A percentile compares a stretch with the other conserved stretches of the same genome.
Evolutionary conservation across 2,329 filamentous ascomycete species (phyloP).

Genomic region (Hawksworthiomyces lignivorus): DNA sequence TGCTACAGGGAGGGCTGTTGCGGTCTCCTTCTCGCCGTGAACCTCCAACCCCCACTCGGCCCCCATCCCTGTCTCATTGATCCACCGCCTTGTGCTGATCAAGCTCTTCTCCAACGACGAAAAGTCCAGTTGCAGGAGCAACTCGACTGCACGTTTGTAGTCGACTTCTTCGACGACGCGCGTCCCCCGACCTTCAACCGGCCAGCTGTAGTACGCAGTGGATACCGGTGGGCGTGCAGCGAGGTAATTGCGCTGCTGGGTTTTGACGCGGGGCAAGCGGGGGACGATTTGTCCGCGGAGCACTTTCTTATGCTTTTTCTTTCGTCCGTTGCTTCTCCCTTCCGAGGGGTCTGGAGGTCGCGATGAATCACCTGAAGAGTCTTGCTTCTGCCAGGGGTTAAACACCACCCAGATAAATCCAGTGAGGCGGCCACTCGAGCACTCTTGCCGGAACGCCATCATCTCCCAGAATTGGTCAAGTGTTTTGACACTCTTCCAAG

Average conservation of each 20-base stretch:
- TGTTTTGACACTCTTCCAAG: conserved; percentile 76
- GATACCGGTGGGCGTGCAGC: conserved; percentile 40
- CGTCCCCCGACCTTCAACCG: conserved; percentile 51
- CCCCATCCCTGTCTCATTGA: conserved; percentile 54
- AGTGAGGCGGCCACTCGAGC: conserved; percentile 82
- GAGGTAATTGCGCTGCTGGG: conserved; percentile 41
- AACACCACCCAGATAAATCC: conserved; percentile 94
- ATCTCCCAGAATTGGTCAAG: conserved; percentile 97
- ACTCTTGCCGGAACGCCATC: conserved; percentile 95
- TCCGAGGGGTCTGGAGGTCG: too few relatives aligned
- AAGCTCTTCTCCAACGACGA: conserved; percentile 53
- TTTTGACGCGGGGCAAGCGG: conserved; percentile 59
- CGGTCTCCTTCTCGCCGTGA: conserved; percentile 32
- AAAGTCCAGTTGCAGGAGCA: conserved; percentile 69
- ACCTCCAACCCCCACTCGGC: conserved; percentile 45
- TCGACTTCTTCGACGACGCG: conserved; percentile 54
- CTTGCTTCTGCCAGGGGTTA: conserved; percentile 36
- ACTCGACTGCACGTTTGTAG: conserved; percentile 61
- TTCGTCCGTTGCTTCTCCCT: conserved; percentile 16
- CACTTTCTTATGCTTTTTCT: conserved; percentile 38
- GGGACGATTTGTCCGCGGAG: conserved; percentile 55
- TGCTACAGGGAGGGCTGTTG: conserved; percentile 12
- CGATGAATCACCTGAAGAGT: too few relatives aligned
- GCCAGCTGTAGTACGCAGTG: conserved; percentile 62
- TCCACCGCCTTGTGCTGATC: conserved; percentile 62